Conservation (phyloP, 495 filamentous ascomycete genomes). For the Beverwykella pulmonaria region DNA sequence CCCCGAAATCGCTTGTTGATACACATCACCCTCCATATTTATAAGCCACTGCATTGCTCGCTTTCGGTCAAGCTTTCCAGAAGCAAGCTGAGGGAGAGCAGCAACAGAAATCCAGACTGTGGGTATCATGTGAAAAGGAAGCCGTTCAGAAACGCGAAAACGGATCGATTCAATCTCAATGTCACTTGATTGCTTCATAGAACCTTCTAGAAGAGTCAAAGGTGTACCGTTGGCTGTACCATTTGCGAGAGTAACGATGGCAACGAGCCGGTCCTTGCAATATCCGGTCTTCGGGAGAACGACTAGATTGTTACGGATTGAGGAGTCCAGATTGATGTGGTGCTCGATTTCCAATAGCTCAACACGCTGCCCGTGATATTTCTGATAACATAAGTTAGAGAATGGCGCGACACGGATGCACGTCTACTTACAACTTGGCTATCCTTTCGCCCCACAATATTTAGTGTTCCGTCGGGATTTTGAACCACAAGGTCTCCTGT, state of each 20-base stretch:
- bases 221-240: not conserved
- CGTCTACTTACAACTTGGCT: slow-evolving; percentile 33
- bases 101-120: slow-evolving; percentile 28
- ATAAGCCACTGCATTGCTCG: slow-evolving; percentile 25
- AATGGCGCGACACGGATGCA: not conserved
- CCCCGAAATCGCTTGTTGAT: slow-evolving; percentile 22
- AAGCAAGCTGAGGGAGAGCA: slow-evolving; percentile 15
- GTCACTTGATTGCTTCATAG: slow-evolving; percentile 1
- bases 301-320: slow-evolving; percentile 19
- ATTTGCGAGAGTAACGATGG: slow-evolving; percentile 16
- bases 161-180: slow-evolving; percentile 16
- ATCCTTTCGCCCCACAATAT: slow-evolving; percentile 37
- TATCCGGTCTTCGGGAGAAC: slow-evolving; percentile 22
- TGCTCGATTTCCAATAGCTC: slow-evolving; percentile 40
- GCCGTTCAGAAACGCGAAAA: slow-evolving; percentile 5
- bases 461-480: slow-evolving; percentile 35
- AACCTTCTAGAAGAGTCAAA: slow-evolving; percentile 18
- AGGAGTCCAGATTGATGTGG: slow-evolving; percentile 29
- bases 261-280: slow-evolving; percentile 30
- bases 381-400: slow-evolving; percentile 4
- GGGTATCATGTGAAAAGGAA: slow-evolving; percentile 30
- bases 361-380: slow-evolving; percentile 40
- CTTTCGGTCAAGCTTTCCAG: slow-evolving; percentile 35
- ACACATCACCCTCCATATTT: slow-evolving; percentile 16
- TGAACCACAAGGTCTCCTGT: slow-evolving; percentile 37